Evolutionary conservation across 163 green algal species (phyloP).

Genomic region (Chlorella variabilis): DNA sequence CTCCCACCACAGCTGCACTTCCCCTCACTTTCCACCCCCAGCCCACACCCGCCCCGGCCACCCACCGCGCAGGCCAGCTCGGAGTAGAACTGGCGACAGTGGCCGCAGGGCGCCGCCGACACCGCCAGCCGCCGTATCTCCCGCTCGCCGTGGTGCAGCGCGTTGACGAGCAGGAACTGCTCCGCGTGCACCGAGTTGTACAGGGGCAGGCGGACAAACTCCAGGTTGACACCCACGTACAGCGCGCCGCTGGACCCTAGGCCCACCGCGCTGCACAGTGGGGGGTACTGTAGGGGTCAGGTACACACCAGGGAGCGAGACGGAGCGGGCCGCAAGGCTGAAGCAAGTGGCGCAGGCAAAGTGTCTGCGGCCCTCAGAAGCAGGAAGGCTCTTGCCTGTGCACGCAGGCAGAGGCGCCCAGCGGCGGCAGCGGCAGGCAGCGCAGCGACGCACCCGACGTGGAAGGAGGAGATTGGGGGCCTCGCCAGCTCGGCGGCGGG

Average conservation of each 20-base stretch:
- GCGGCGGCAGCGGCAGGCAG: no score
- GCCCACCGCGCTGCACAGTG: conserved; percentile 76
- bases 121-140: conserved; percentile 79
- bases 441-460: conserved; percentile 77
- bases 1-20: no score
- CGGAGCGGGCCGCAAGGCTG: background rate
- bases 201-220: conserved; percentile 87
- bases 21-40: no score
- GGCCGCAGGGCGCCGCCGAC: conserved; percentile 91
- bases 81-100: conserved; percentile 97
- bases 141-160: conserved; percentile 75
- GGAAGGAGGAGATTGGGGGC: conserved; percentile 85
- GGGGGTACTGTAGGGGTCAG: background rate
- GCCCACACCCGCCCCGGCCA: no score
- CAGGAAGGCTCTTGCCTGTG: no score
- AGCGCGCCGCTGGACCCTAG: conserved; percentile 79
- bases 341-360: no score
- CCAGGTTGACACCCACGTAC: conserved; percentile 95
- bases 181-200: conserved; percentile 95
- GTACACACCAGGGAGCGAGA: background rate
- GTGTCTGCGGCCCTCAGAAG: no score
- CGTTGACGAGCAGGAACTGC: conserved; percentile 91
- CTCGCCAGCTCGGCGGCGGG: conserved; percentile 73
- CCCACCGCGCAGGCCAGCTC: conserved; percentile 85
- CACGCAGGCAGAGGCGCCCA: no score